A percentile compares a stretch with the other conserved stretches of the same genome.
phyloP scores from a whole-genome alignment of 1,139 yeast species.

The Suzukiozyma palmioleophila region DNA sequence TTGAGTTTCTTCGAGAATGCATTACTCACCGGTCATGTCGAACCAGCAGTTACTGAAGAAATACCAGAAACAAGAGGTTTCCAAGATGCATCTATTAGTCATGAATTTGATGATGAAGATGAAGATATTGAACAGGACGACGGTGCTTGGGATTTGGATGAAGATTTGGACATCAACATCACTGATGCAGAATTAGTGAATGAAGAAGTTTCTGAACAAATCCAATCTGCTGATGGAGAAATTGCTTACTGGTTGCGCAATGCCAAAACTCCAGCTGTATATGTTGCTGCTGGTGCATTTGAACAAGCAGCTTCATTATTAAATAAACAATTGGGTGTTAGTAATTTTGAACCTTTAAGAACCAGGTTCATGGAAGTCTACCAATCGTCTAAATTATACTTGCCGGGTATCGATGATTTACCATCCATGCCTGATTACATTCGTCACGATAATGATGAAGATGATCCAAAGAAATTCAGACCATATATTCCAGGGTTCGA shows the following conservation, averaged over 20 bases:
- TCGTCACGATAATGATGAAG: constrained; percentile 57
- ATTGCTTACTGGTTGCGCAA: constrained; percentile 80
- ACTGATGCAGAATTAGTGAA: constrained; percentile 28
- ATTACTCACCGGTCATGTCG: constrained; percentile 67
- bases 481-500: constrained; percentile 80
- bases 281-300: constrained; percentile 94
- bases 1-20: constrained; percentile 85
- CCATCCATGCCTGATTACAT: constrained; percentile 69
- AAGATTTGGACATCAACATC: constrained; percentile 44
- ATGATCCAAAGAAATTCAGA: constrained; percentile 49
- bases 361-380: constrained; percentile 78
- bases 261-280: constrained; percentile 87
- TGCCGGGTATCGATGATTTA: constrained; percentile 67
- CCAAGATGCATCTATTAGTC: constrained; percentile 10
- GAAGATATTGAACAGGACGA: constrained; percentile 45
- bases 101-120: constrained; percentile 30
- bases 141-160: constrained; percentile 58
- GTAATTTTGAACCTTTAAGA: constrained; percentile 83
- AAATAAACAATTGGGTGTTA: constrained; percentile 83
- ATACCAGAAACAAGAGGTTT: constrained; percentile 14
- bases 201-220: constrained; percentile 25
- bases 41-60: constrained; percentile 54
- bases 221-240: constrained; percentile 48
- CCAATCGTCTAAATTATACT: constrained; percentile 69
- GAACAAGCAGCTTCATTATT: constrained; percentile 93